Percentiles rank a stretch among this genome's conserved stretches.
phyloP scores from a whole-genome alignment of 1,284 basidiomycete species.

The Termitomyces sp. region DNA sequence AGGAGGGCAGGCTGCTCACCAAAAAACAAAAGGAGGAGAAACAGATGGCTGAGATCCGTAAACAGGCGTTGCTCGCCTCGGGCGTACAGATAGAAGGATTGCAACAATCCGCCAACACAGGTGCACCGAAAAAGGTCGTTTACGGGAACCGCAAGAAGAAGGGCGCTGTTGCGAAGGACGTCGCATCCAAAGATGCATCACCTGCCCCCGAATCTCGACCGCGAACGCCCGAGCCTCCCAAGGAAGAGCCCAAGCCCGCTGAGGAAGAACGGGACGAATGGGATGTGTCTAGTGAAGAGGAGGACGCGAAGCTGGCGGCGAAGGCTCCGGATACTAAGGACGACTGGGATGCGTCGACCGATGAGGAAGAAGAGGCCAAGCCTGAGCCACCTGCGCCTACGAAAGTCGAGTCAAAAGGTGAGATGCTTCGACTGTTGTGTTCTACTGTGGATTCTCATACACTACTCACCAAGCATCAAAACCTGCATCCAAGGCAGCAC shows the following conservation, averaged over 20 bases:
- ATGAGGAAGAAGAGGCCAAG: slow-evolving; percentile 39
- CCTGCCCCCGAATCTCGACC: slow-evolving; percentile 51
- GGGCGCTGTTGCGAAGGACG: slow-evolving; percentile 42
- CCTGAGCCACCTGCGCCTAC: slow-evolving; percentile 17
- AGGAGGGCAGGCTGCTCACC: slow-evolving; percentile 86
- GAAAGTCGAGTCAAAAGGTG: slow-evolving; percentile 11
- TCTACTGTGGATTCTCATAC: neutral
- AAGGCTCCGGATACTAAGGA: slow-evolving; percentile 44
- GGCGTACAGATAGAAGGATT: slow-evolving; percentile 91
- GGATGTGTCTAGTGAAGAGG: slow-evolving; percentile 54
- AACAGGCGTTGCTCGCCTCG: slow-evolving; percentile 85
- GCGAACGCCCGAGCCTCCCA: slow-evolving; percentile 40
- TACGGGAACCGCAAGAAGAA: slow-evolving; percentile 88
- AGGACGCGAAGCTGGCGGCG: slow-evolving; percentile 35
- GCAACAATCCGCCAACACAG: slow-evolving; percentile 47
- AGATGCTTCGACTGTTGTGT: neutral
- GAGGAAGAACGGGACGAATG: slow-evolving; percentile 66
- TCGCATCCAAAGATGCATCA: slow-evolving; percentile 44
- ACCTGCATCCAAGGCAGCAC: slow-evolving; percentile 24
- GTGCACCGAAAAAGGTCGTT: slow-evolving; percentile 60
- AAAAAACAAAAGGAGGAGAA: slow-evolving; percentile 97
- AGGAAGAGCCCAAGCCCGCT: slow-evolving; percentile 17
- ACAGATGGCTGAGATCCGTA: slow-evolving; percentile 86
- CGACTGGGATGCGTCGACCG: slow-evolving; percentile 83
- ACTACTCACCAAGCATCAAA: neutral